These are phyloP conservation scores for Nicotiana sylvestris DNA, from an alignment of 257 asterid species.

Conservation along the genomic window DNA sequence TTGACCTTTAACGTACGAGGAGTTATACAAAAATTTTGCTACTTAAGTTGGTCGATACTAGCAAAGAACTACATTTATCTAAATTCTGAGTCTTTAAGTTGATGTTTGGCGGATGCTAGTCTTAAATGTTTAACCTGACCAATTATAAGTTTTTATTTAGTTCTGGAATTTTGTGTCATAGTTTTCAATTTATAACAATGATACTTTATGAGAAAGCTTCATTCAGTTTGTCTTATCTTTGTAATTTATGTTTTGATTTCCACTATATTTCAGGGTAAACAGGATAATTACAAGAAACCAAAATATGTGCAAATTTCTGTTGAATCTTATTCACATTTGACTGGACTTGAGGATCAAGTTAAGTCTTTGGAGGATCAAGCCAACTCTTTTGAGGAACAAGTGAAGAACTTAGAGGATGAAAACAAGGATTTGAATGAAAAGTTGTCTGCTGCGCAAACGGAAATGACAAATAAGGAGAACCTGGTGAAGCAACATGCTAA, in stretches of 20 bases:
- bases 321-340: slow-evolving; percentile 89
- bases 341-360: slow-evolving; percentile 89
- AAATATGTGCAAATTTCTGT: slow-evolving; percentile 92
- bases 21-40: not conserved
- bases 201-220: not conserved
- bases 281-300: slow-evolving; percentile 61
- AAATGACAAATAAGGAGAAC: slow-evolving; percentile 70
- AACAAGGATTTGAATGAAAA: slow-evolving; percentile 70
- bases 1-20: not conserved
- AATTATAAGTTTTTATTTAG: not conserved
- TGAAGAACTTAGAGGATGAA: slow-evolving; percentile 62
- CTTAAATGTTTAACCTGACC: not conserved
- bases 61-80: not conserved
- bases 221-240: not conserved
- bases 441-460: slow-evolving; percentile 65
- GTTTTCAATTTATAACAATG: not conserved
- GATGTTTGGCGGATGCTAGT: not conserved
- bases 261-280: slow-evolving; percentile 41
- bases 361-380: slow-evolving; percentile 62
- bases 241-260: not conserved
- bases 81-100: not conserved
- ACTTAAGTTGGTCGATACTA: not conserved
- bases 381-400: slow-evolving; percentile 61
- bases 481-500: slow-evolving; percentile 92
- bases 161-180: not conserved